These are phyloP conservation scores for Aschersonia sp. DNA, from an alignment of 2,329 filamentous ascomycete genomes.

Conservation along the genomic window DNA sequence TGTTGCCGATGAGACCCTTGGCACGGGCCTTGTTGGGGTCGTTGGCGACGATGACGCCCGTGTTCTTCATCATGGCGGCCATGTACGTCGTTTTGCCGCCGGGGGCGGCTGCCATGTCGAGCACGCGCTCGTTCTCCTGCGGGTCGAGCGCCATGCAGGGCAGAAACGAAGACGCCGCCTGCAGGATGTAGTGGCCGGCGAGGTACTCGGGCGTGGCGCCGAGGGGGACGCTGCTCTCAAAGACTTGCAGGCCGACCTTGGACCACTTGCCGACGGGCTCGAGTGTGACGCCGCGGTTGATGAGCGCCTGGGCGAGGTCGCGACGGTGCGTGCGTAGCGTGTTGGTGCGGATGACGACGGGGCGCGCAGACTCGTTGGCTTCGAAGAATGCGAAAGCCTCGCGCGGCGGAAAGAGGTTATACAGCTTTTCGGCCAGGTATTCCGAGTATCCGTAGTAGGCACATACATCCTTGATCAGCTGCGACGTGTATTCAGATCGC, in stretches of 20 bases:
- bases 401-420: conserved; percentile 78
- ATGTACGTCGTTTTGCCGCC: conserved; percentile 28
- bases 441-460: conserved; percentile 93
- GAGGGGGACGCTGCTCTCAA: conserved; percentile 72
- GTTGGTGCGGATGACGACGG: conserved; percentile 93
- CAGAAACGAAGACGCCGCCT: conserved; percentile 91
- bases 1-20: conserved; percentile 96
- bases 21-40: conserved; percentile 87
- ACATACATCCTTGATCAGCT: conserved; percentile 84
- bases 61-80: conserved; percentile 65
- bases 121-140: conserved; percentile 79
- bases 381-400: conserved; percentile 98
- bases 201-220: conserved; percentile 96
- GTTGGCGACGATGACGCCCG: conserved; percentile 89
- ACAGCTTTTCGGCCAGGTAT: conserved; percentile 91
- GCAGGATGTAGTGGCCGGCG: conserved; percentile 93
- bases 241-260: conserved; percentile 93
- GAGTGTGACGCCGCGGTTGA: conserved; percentile 90
- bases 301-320: conserved; percentile 82
- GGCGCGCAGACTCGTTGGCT: conserved; percentile 88
- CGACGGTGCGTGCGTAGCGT: conserved; percentile 65
- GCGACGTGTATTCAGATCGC: conserved; percentile 73
- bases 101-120: conserved; percentile 43
- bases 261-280: conserved; percentile 98
- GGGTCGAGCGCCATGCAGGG: conserved; percentile 95